Base-by-base conservation (phyloP, 169 alveolate genomes). In the Besnoitia besnoiti region DNA sequence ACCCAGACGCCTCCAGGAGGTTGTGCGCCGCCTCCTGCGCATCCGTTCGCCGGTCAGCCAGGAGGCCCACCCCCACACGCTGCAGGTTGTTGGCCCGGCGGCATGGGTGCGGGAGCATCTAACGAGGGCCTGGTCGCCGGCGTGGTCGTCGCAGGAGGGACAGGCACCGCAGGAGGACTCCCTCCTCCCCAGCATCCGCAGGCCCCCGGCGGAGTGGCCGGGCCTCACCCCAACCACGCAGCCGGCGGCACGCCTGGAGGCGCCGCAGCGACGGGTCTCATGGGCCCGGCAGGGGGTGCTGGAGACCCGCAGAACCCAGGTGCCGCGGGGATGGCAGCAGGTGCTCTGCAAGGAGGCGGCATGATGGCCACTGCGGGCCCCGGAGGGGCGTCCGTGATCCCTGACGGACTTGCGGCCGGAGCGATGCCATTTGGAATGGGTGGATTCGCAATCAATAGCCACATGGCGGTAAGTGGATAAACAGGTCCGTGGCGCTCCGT, bases 381-480 rank as follows among this genome's bases (percentile, higher is more conserved):
- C 0, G 82, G 82, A 73, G 82, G 82, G 7, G 67, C 67, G 12
- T 39, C 82, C n/a, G 16, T 73, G 47, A n/a, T 73, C 12, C 82
- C 82, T n/a, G 82, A 73, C 46, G 82, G 82, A 73, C 39, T 73
- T 0, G 47, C 82, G 27, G 82, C 82, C 14, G 82, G 47, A 16
- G 47, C 82, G 46, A 37, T 73, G 39, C 82, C 82, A 8, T 73
- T 73, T 8, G 82, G 82, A 73, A 37, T 73, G 82, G 82, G 47
- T 73, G 46, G 82, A 39, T 30, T 73, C 44, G 82, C 82, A 27
- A n/a, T 73, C 82, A 73, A 73, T n/a, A 73, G 46, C 21, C 82
- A n/a, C 46, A 73, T 73, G 82, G 82, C 82, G 14, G 82, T 73
- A 73, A 73, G 82, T 73, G 33, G 33, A 3, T n/a, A n/a, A n/a